phyloP scores from a whole-genome alignment of 169 alveolate genomes.

The Babesia ovata region DNA sequence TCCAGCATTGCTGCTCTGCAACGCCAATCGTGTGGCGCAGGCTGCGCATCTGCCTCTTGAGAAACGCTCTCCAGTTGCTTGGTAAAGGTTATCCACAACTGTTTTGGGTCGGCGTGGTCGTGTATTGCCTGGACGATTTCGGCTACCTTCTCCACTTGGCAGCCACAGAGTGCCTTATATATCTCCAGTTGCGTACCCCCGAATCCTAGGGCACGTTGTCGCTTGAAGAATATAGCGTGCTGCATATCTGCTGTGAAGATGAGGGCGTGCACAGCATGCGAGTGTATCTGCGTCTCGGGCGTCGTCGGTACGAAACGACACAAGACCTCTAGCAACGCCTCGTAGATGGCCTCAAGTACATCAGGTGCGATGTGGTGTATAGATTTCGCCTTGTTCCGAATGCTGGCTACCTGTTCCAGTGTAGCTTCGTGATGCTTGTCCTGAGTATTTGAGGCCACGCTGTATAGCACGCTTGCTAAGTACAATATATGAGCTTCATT shows the following conservation, averaged over 20 bases:
- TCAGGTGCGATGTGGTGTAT: not conserved
- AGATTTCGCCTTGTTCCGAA: not conserved
- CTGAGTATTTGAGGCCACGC: not conserved
- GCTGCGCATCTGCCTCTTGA: conserved; percentile 9
- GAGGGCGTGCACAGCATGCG: conserved; percentile 16
- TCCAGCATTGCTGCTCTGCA: conserved; percentile 13
- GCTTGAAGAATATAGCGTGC: conserved; percentile 18
- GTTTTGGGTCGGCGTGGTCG: conserved; percentile 5
- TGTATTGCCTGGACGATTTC: not conserved
- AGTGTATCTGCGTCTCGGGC: not conserved
- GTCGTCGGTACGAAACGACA: not conserved
- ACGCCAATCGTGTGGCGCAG: conserved; percentile 13
- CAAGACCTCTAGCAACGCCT: conserved; percentile 6
- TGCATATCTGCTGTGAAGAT: conserved; percentile 2
- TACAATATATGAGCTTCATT: conserved; percentile 1
- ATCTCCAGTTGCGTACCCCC: conserved; percentile 25
- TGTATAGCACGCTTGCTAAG: conserved; percentile 12
- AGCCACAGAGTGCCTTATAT: conserved; percentile 20
- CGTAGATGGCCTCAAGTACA: not conserved
- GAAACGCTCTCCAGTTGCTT: conserved; percentile 3
- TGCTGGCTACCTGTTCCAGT: not conserved
- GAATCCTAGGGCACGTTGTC: conserved; percentile 11
- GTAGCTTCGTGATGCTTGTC: not conserved
- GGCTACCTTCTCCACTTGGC: conserved; percentile 15
- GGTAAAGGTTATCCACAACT: conserved; percentile 14